These are phyloP conservation scores for Aspergillus chevalieri DNA, from an alignment of 2,329 filamentous ascomycete genomes.

Conservation along the genomic window DNA sequence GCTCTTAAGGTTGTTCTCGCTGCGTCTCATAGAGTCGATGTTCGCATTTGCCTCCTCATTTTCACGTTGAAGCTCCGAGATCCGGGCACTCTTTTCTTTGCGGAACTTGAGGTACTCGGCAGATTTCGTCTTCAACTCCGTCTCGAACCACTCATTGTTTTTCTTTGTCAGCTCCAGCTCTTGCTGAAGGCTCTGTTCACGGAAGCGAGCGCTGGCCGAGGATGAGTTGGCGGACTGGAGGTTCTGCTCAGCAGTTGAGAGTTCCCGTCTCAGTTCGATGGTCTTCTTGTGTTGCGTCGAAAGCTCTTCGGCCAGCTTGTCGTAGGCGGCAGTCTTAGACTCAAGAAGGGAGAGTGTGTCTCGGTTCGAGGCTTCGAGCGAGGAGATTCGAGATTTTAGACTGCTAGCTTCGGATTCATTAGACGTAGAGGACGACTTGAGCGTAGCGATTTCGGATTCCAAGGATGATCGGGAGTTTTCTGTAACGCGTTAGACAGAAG, in stretches of 20 bases:
- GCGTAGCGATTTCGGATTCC: slow-evolving; percentile 72
- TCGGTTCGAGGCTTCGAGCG: slow-evolving; percentile 85
- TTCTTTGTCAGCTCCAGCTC: slow-evolving; percentile 82
- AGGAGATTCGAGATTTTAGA: slow-evolving; percentile 74
- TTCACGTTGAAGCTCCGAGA: slow-evolving; percentile 79
- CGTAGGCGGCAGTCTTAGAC: slow-evolving; percentile 79
- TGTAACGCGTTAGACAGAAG: slow-evolving; percentile 33
- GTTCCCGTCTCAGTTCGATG: slow-evolving; percentile 73
- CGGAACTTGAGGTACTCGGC: slow-evolving; percentile 82
- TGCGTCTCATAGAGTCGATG: slow-evolving; percentile 70
- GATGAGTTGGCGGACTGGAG: slow-evolving; percentile 76
- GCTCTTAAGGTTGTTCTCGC: slow-evolving; percentile 71
- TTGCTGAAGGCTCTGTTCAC: slow-evolving; percentile 82
- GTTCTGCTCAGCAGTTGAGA: slow-evolving; percentile 73
- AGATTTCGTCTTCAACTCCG: slow-evolving; percentile 82
- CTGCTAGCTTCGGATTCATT: slow-evolving; percentile 63
- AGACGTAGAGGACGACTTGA: slow-evolving; percentile 67
- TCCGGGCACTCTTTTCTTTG: slow-evolving; percentile 87
- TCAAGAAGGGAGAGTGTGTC: slow-evolving; percentile 86
- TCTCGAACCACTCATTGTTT: slow-evolving; percentile 90
- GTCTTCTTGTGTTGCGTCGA: slow-evolving; percentile 84
- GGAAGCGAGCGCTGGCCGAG: slow-evolving; percentile 76
- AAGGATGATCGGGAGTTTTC: slow-evolving; percentile 70
- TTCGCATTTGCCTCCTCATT: slow-evolving; percentile 78
- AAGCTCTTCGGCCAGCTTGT: slow-evolving; percentile 78